Evolutionary conservation across 768 basidiomycete species (phyloP).

Genomic region (Pleurotus tuber-regium): DNA sequence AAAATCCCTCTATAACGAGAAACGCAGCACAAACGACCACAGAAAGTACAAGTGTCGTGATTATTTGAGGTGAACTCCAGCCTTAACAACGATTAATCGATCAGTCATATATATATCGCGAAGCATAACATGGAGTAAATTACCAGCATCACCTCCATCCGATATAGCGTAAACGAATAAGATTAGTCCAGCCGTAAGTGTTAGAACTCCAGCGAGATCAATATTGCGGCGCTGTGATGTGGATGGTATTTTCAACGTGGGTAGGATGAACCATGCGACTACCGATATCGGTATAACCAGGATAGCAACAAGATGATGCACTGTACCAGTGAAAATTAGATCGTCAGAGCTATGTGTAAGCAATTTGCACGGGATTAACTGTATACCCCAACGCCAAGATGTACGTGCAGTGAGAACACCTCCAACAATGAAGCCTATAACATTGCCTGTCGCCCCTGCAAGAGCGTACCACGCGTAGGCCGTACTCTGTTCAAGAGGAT

Average conservation of each 20-base stretch:
- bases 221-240: slow-evolving; percentile 9
- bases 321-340: not conserved
- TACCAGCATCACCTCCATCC: slow-evolving; percentile 31
- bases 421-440: slow-evolving; percentile 36
- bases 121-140: not conserved
- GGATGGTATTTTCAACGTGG: not conserved
- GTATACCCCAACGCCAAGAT: slow-evolving; percentile 41
- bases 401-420: slow-evolving; percentile 33
- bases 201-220: slow-evolving; percentile 15
- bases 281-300: slow-evolving; percentile 20
- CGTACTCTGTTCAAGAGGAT: slow-evolving; percentile 37
- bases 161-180: slow-evolving; percentile 36
- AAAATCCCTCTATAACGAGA: slow-evolving; percentile 42
- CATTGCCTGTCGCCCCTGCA: slow-evolving; percentile 42
- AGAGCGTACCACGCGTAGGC: slow-evolving; percentile 44
- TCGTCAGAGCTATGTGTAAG: too few relatives aligned
- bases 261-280: slow-evolving; percentile 13
- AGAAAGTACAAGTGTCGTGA: slow-evolving; percentile 41
- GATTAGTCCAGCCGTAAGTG: slow-evolving; percentile 19
- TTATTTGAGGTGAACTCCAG: slow-evolving; percentile 40
- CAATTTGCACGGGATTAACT: too few relatives aligned
- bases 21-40: slow-evolving; percentile 34
- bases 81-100: too few relatives aligned
- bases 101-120: not conserved
- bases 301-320: slow-evolving; percentile 44